Evolutionary conservation across 2,329 filamentous ascomycete species (phyloP).

Genomic region (Hypocrella siamensis): DNA sequence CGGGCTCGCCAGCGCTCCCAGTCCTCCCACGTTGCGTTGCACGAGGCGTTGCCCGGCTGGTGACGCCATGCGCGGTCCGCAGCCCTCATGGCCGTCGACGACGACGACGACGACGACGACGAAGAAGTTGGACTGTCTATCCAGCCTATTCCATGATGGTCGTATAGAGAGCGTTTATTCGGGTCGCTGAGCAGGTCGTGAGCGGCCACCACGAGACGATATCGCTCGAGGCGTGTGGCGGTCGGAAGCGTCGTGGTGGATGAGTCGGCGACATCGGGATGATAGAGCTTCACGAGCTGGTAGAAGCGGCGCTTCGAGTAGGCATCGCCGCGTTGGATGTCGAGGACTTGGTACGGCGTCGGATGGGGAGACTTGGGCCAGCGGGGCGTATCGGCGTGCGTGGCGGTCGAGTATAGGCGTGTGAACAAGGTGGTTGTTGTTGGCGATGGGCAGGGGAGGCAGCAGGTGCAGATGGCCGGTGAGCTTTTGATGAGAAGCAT

Average conservation of each 20-base stretch:
- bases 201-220: conserved; percentile 74
- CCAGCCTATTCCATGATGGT: conserved; percentile 73
- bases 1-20: conserved; percentile 68
- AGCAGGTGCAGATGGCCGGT: no score
- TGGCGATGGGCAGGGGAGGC: no score
- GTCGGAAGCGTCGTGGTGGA: conserved; percentile 4
- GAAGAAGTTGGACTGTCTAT: conserved; percentile 26
- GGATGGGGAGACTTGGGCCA: conserved; percentile 39
- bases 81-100: conserved; percentile 5
- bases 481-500: no score
- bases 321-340: conserved; percentile 36
- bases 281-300: conserved; percentile 87
- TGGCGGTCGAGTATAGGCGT: no score
- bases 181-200: conserved; percentile 80
- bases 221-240: conserved; percentile 64
- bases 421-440: no score
- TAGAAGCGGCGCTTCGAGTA: conserved; percentile 82
- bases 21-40: conserved; percentile 95
- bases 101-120: conserved; percentile 25
- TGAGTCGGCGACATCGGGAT: conserved; percentile 55
- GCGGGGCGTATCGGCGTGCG: conserved; percentile 6
- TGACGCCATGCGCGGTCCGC: conserved; percentile 33
- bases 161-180: conserved; percentile 64
- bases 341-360: conserved; percentile 85
- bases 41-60: conserved; percentile 29